Conservation (phyloP, 1,139 yeast species). For the Yarrowia galli region DNA sequence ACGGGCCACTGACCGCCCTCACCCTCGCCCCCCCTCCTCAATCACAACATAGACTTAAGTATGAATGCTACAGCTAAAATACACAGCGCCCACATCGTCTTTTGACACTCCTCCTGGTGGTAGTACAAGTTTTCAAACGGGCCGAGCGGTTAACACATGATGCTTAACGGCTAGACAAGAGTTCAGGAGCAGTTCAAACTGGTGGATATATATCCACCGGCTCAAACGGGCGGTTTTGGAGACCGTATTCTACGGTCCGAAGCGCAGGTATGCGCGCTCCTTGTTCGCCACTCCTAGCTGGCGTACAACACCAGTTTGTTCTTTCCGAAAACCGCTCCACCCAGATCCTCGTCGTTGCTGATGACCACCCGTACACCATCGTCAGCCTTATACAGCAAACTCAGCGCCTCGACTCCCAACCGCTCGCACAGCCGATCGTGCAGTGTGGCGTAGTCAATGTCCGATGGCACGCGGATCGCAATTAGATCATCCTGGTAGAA, state of each 20-base stretch:
- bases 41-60: slow-evolving; percentile 1
- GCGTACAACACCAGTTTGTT: slow-evolving; percentile 52
- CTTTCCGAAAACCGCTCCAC: slow-evolving; percentile 47
- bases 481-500: slow-evolving; percentile 90
- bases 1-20: too few relatives aligned
- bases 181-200: too few relatives aligned
- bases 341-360: slow-evolving; percentile 48
- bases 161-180: too few relatives aligned
- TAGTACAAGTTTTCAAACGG: slow-evolving; percentile 17
- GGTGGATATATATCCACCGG: too few relatives aligned
- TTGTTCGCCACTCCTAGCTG: neutral
- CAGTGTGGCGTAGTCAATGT: slow-evolving; percentile 66
- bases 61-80: slow-evolving; percentile 30
- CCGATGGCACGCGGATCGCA: slow-evolving; percentile 77
- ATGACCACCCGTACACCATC: slow-evolving; percentile 47
- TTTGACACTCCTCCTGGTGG: slow-evolving; percentile 29
- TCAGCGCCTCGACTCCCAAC: slow-evolving; percentile 53
- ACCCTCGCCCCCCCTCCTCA: neutral
- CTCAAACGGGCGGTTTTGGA: neutral
- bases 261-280: neutral
- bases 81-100: slow-evolving; percentile 28
- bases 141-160: neutral
- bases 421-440: slow-evolving; percentile 71
- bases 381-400: slow-evolving; percentile 47
- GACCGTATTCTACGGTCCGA: neutral